Percentiles rank a stretch among this genome's conserved stretches.
Conservation (phyloP, 345 rosid genomes). For the Gossypium mustelinum region DNA sequence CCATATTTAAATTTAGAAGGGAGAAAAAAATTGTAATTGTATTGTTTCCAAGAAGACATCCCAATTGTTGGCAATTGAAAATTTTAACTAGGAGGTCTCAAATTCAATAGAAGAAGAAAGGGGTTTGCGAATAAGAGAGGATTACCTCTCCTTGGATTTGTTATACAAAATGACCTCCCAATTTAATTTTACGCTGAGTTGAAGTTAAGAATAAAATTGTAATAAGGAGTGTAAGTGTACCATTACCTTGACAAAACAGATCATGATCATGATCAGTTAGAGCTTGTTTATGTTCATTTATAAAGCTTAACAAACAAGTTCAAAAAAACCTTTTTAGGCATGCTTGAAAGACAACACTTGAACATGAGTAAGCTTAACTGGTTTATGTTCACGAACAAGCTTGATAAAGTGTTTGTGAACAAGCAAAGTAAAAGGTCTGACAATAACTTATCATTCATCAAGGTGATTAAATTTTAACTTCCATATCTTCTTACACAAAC, state of each 20-base stretch:
- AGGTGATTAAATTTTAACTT: background rate
- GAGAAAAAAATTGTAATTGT: background rate
- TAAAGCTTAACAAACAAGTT: constrained; percentile 3
- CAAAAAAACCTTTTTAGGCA: constrained; percentile 1
- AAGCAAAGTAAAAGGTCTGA: background rate
- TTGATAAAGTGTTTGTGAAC: background rate
- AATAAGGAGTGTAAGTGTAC: background rate
- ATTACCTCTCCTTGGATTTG: background rate
- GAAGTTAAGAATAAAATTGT: constrained; percentile 5
- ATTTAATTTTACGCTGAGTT: background rate
- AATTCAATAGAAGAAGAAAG: background rate
- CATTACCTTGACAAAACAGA: background rate
- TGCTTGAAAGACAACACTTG: background rate
- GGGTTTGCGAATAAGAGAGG: background rate
- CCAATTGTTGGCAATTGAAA: background rate
- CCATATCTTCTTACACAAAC: background rate
- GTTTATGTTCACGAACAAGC: background rate
- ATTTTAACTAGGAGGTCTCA: background rate
- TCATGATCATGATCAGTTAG: background rate
- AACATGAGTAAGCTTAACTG: background rate
- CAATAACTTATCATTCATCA: background rate
- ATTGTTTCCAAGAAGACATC: background rate
- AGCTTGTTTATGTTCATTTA: background rate
- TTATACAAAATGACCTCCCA: background rate
- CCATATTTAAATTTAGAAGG: background rate